Percentiles rank a stretch among this genome's conserved stretches.
Conservation (phyloP, 163 green algal species). For the Volvox carteri region DNA sequence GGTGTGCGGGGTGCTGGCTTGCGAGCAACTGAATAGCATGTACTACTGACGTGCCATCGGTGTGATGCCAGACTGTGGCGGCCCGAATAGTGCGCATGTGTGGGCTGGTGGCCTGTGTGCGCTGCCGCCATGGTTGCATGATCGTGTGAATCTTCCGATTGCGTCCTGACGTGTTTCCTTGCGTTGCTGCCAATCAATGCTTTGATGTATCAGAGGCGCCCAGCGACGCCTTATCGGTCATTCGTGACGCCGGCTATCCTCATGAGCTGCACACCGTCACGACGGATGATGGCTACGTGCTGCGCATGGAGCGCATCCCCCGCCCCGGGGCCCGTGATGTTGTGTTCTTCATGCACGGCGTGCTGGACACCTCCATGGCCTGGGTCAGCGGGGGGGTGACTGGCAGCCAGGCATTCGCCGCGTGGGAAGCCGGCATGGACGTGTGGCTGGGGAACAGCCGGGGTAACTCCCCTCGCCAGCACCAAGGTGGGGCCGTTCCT, state of each 20-base stretch:
- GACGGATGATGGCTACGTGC: constrained; percentile 87
- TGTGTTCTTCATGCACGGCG: constrained; percentile 93
- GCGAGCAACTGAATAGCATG: too few relatives aligned
- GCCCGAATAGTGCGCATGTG: too few relatives aligned
- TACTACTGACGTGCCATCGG: too few relatives aligned
- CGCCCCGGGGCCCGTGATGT: constrained; percentile 68
- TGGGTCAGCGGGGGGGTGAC: constrained; percentile 83
- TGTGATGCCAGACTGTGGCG: too few relatives aligned
- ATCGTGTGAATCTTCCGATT: too few relatives aligned
- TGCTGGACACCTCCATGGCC: constrained; percentile 79
- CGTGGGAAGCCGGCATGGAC: constrained; percentile 95
- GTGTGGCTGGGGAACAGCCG: constrained; percentile 96
- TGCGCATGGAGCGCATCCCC: constrained; percentile 86
- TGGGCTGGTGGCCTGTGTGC: too few relatives aligned
- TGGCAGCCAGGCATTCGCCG: constrained; percentile 92
- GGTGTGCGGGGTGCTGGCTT: background rate
- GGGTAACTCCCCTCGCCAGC: constrained; percentile 86
- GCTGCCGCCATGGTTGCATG: too few relatives aligned
- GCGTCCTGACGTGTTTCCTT: too few relatives aligned
- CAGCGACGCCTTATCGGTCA: constrained; percentile 70
- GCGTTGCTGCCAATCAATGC: background rate
- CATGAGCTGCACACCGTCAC: constrained; percentile 88
- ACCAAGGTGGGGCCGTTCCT: constrained; percentile 58
- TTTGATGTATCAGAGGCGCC: background rate
- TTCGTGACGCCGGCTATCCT: constrained; percentile 85